Evolutionary conservation across 208 protist genomes (phyloP), one percentile per base, ranked within the genome.

Genomic region (Trypanosoma brucei): DNA sequence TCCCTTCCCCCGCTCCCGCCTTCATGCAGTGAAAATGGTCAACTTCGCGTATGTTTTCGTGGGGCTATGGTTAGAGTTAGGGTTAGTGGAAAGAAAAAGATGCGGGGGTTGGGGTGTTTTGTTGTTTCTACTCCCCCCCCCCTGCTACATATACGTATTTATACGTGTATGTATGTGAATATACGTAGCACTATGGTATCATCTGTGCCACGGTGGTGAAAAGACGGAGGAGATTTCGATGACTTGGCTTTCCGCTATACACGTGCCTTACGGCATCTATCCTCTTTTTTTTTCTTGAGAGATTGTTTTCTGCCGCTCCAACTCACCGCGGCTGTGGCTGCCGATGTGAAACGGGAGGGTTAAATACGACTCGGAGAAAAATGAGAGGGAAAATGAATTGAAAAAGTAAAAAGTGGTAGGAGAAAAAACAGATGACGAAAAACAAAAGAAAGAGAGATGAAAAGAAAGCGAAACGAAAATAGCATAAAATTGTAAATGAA

Each of bases 341-440:
- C 22, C 22, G 22, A 22, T 22, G 22, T 22, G 22, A 22, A 22
- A 22, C 22, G 22, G 22, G 22, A 22, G 22, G 22, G 22, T 22
- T 22, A 22, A 22, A 22, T 48, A 14, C 14, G 44, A 14, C 44
- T 48, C 44, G 14, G 14, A n/a, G 44, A 48, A 48, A 14, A 14
- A n/a, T 48, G 44, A 48, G 8, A 14, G 14, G 14, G 8, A n/a
- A n/a, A n/a, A 33, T 9, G 48, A 51, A 46, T 3, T 40, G 44
- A 58, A 45, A 54, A 49, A 40, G 7, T 57, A 55, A 56, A 51
- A 58, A 58, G 2, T 46, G 39, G 42, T 48, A 36, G 11, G 9
- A 44, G 38, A 39, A 39, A 56, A 48, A 58, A 30, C 14, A 34
- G n/a, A 39, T 35, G 22, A 60, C 9, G 50, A 61, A 37, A 35